Evolutionary conservation across 148 eudicot genomes (phyloP).

Genomic region (Vaccinium darrowii): DNA sequence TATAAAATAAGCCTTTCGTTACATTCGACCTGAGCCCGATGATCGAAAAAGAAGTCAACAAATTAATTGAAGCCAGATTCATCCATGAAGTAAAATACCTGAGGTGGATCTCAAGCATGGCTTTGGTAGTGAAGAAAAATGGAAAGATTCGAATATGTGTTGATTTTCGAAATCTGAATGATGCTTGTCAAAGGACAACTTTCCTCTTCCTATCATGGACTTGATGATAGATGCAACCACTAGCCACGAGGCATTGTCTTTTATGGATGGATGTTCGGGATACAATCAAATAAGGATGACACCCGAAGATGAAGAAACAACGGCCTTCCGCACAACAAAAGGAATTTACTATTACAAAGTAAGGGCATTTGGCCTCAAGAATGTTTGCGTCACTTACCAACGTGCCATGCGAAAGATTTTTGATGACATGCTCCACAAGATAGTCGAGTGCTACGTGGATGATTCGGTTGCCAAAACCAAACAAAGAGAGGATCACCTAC

Average conservation of each 20-base stretch:
- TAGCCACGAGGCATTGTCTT: too few relatives aligned
- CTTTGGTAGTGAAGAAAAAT: constrained; percentile 6
- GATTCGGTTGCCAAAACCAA: too few relatives aligned
- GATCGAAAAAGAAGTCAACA: background rate
- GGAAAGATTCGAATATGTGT: constrained; percentile 6
- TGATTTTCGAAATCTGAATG: background rate
- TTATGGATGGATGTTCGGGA: too few relatives aligned
- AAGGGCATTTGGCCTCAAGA: background rate
- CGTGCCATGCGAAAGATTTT: too few relatives aligned
- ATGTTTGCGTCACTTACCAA: too few relatives aligned
- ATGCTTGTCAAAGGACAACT: constrained; percentile 11
- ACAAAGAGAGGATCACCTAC: too few relatives aligned
- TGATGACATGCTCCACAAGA: too few relatives aligned
- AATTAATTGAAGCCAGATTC: background rate
- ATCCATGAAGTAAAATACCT: too few relatives aligned
- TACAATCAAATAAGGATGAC: too few relatives aligned
- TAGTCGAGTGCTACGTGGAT: too few relatives aligned
- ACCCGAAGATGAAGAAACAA: background rate
- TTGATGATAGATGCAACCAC: too few relatives aligned
- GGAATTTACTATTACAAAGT: constrained; percentile 19
- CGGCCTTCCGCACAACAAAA: background rate
- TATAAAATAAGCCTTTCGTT: background rate
- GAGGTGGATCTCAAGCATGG: background rate
- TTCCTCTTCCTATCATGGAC: background rate
- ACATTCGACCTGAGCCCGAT: background rate